Evolutionary conservation across 2,329 filamentous ascomycete genomes (phyloP), one percentile per base, ranked within the genome.

Genomic region (Xylaria sp.): DNA sequence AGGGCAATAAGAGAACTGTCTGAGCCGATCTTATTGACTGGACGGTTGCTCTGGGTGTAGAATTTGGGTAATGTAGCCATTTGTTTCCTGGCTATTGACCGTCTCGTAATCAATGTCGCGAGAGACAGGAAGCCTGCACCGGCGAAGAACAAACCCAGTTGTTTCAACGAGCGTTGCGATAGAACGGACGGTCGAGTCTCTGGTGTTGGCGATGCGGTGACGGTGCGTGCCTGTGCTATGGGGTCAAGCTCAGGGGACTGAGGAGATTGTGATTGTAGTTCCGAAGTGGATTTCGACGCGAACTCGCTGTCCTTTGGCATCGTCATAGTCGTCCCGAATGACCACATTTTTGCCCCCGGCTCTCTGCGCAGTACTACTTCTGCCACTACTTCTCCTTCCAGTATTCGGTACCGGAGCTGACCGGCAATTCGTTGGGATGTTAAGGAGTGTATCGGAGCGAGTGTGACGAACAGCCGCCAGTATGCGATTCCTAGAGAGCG

Each of bases 111-210:
- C 57, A 89, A 74, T 1, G 90, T 81, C 1, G 92, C 92, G 66
- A 93, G 82, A 21, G 86, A 80, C 67, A 96, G 85, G 78, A 96
- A 96, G 58, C 86, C 82, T 11, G 91, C 84, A 43, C 94, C 94
- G 64, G 89, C 87, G 70, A 89, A 81, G 76, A 95, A 89, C 62
- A 97, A 78, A 23, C 87, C 83, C 14, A 92, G 77, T 75, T 93
- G 89, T 57, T 83, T 83, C 52, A 84, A 74, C 42, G 82, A 84
- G 71, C 86, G 84, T 52, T 77, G 73, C 15, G 81, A 80, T 53
- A 80, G 69, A 54, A 78, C 63, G 47, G 72, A 63, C 57, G 73
- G 49, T 31, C 60, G 67, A 35, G 68, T 57, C 14, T 60, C 46
- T 19, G 35, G 51, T 33, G 25, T 17, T 43, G 60, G 64, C 58